Percentiles rank a stretch among this genome's conserved stretches.
phyloP scores from a whole-genome alignment of 2,329 filamentous ascomycete species.

The Diplodia scrobiculata region DNA sequence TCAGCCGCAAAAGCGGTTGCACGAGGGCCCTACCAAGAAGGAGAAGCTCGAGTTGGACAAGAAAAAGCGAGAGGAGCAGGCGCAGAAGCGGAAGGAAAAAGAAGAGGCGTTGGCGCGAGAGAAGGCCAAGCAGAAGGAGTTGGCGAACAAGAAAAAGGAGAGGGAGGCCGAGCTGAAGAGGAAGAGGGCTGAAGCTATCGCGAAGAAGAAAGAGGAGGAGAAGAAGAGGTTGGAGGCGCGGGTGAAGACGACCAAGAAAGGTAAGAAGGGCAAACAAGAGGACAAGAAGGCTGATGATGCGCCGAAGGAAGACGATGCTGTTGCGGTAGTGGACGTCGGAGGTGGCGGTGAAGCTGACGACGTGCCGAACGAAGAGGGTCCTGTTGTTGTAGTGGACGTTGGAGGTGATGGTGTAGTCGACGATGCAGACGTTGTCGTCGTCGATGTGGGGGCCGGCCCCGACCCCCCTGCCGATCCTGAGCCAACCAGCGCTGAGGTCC shows the following conservation, averaged over 20 bases:
- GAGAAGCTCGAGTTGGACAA: conserved; percentile 12
- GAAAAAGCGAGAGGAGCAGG: conserved; percentile 12
- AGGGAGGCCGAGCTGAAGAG: conserved; percentile 2
- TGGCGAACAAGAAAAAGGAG: neutral
- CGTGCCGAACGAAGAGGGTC: neutral
- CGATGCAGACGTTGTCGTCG: conserved; percentile 10
- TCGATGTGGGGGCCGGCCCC: conserved; percentile 8
- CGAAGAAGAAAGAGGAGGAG: conserved; percentile 20
- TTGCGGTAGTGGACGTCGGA: conserved; percentile 5
- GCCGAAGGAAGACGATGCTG: neutral
- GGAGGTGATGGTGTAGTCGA: conserved; percentile 2
- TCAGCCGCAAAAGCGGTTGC: conserved; percentile 7
- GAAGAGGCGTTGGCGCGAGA: conserved; percentile 6
- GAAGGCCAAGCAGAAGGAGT: neutral
- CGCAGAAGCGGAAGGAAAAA: neutral
- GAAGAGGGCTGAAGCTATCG: neutral
- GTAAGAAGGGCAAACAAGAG: neutral
- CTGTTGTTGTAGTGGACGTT: conserved; percentile 6
- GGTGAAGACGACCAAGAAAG: conserved; percentile 15
- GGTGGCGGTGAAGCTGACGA: neutral
- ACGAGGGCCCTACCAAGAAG: conserved; percentile 19
- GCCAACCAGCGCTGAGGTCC: neutral
- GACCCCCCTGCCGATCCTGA: conserved; percentile 12
- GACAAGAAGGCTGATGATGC: neutral
- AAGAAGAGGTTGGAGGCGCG: conserved; percentile 13